Conservation (phyloP, 2,329 filamentous ascomycete species). For the Fusarium metavorans region DNA sequence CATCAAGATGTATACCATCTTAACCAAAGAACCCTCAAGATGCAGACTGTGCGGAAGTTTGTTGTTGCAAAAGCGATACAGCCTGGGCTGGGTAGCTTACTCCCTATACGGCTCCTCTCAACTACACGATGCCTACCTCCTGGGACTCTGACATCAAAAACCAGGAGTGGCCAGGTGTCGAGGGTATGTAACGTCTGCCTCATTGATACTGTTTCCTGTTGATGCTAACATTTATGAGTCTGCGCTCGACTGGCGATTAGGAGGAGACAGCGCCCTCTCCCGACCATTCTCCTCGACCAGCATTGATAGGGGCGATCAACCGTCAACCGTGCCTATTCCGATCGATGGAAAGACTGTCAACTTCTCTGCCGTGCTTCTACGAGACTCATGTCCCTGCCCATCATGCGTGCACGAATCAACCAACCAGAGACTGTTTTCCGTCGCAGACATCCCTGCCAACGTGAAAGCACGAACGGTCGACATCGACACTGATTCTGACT, state of each 20-base stretch:
- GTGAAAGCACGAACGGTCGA: neutral
- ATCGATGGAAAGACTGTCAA: neutral
- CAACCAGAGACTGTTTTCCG: slow-evolving; percentile 6
- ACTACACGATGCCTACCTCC: neutral
- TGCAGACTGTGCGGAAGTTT: neutral
- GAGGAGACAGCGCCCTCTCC: neutral
- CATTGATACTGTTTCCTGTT: neutral
- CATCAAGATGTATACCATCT: neutral
- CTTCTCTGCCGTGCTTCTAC: neutral
- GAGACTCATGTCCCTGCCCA: neutral
- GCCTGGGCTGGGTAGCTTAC: neutral
- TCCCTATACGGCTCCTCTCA: neutral
- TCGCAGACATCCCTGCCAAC: neutral
- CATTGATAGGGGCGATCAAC: neutral
- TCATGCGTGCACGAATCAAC: neutral
- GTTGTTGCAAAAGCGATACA: neutral
- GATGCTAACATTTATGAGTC: neutral
- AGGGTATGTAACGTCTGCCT: neutral
- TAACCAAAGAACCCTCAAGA: neutral
- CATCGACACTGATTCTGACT: neutral
- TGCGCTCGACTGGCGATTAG: no score
- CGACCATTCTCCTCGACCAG: neutral
- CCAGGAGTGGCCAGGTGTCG: neutral
- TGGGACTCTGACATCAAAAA: neutral
- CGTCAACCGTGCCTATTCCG: neutral